These are phyloP conservation scores for Copromyces sp. DNA, from an alignment of 495 filamentous ascomycete species.

Conservation along the genomic window DNA sequence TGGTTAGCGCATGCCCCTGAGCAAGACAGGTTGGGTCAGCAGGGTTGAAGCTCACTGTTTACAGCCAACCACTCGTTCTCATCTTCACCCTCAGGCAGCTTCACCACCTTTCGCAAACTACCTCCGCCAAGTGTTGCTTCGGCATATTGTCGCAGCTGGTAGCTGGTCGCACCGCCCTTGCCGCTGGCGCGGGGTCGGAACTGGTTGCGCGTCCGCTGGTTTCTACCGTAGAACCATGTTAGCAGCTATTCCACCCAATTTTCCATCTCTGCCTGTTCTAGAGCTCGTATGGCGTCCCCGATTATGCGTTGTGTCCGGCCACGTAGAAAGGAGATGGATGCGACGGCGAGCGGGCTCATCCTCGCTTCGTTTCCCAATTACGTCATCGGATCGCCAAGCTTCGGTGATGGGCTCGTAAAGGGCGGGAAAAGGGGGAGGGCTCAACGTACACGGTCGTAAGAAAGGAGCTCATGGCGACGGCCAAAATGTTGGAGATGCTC, in stretches of 20 bases:
- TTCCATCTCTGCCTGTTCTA: background rate
- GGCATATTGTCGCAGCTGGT: conserved; percentile 94
- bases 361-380: background rate
- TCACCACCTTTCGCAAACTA: conserved; percentile 90
- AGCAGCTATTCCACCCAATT: conserved; percentile 2
- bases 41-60: conserved; percentile 51
- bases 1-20: conserved; percentile 5
- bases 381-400: conserved; percentile 4
- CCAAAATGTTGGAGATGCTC: background rate
- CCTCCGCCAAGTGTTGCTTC: conserved; percentile 94
- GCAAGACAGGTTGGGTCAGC: background rate
- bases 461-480: conserved; percentile 25
- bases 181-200: conserved; percentile 84
- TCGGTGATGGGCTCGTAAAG: background rate
- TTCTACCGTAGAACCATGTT: conserved; percentile 41
- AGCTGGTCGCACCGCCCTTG: conserved; percentile 80
- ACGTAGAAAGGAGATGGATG: background rate
- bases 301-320: background rate
- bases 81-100: conserved; percentile 93
- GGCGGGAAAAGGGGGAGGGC: conserved; percentile 1
- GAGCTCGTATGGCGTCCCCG: background rate
- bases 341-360: background rate
- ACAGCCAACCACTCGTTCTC: conserved; percentile 96
- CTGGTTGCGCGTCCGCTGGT: conserved; percentile 77
- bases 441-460: conserved; percentile 27